Evolutionary conservation across 2,329 filamentous ascomycete genomes (phyloP), one percentile per base, ranked within the genome.

Genomic region (Cytospora leucostoma): DNA sequence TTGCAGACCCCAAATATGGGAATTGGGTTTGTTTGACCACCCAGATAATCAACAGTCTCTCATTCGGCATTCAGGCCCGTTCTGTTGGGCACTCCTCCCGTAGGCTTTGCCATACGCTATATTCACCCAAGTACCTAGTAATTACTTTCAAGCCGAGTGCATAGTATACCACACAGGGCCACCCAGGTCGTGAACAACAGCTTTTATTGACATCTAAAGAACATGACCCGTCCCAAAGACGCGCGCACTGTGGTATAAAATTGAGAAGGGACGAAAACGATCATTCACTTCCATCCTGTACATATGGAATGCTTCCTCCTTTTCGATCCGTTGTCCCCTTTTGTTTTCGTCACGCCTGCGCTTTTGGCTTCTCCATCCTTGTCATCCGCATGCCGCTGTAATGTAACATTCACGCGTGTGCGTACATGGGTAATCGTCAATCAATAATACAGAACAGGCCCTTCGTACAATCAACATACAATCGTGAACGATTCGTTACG

Each of bases 241-340:
- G 51, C 58, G 50, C 40, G 27, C 44, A 32, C 54, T 52, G 19
- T 63, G 64, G 61, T 63, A 65, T 63, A 52, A 63, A 61, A 56
- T 47, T 51, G 27, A 44, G 59, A 62, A 61, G 44, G 38, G 55
- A 62, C 49, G 51, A 51, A 56, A 32, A 32, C 17, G 53, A 62
- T 37, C 10, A 52, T n/a, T 32, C 55, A 51, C 51, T 62, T 60
- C 47, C 52, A 21, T 37, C 51, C 27, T 35, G 35, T 15, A n/a
- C 7, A 17, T 19, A 52, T 56, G 47, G n/a, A 51, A 56, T 62
- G 51, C 55, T 52, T 62, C 51, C 47, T 37, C 52, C 44, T 35
- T 54, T 61, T 54, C 59, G n/a, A 49, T 33, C 53, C 32, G 32
- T 15, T 54, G 21, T 32, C 19, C 44, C 19, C 4, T 52, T 61